Base-by-base conservation (phyloP, 148 eudicot genomes). In the Fagopyrum tataricum region DNA sequence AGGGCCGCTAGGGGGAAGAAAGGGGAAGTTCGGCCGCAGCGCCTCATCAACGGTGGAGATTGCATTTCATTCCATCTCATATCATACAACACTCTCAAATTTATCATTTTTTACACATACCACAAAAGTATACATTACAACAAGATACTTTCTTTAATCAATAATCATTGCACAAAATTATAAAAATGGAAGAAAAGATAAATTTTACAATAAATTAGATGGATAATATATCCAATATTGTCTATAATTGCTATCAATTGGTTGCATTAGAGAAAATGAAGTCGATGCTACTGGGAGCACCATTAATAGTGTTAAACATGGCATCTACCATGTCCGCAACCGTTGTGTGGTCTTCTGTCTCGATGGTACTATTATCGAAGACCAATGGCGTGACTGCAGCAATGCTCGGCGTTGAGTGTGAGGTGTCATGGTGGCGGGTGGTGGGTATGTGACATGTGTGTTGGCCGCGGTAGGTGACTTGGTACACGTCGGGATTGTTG, bases 361-460 rank as follows among this genome's bases (percentile, higher is more conserved):
- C 58, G 76, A 5, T 59, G 21, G 14, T 49, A 74, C 0, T 18
- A 55, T 26, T 56, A n/a, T 46, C 23, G 42, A 72, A 40, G 17
- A 43, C 55, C 7, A 61, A 41, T 13, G 81, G 71, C 5, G 82
- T 76, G 7, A 81, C 82, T 0, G 56, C 78, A 17, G 76, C 79
- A 1, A 68, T 53, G 31, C 72, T 9, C 31, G 64, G 64, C 24
- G 26, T 6, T 18, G 2, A 58, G 68, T 2, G 5, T 37, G 37
- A 8, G 41, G 13, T 10, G 68, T 1, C 13, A 14, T 21, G 68
- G 13, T 40, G 64, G 78, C 41, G 2, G 4, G 97, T 87, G 56
- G 89, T 74, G 7, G 92, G 82, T 80, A 87, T 69, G 74, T 88
- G 87, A 77, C 98, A 93, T 6, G 85, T 86, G 86, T 91, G 98